These are phyloP conservation scores for Meira nashicola DNA, from an alignment of 1,284 basidiomycete genomes.

Conservation along the genomic window DNA sequence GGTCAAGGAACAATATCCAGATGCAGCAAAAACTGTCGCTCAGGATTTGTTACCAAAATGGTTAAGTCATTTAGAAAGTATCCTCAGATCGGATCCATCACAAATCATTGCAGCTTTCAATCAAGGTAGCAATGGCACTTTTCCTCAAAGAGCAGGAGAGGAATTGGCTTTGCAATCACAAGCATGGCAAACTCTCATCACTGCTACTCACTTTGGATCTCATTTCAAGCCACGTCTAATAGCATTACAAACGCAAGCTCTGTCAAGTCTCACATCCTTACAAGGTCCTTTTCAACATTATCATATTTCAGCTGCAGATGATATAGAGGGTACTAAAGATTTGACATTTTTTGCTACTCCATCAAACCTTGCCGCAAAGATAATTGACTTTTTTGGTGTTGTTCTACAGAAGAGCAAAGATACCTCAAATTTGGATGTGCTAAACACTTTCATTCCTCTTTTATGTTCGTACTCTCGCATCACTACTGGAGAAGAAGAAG, in stretches of 20 bases:
- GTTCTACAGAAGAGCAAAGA: neutral
- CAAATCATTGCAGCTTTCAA: neutral
- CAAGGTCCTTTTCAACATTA: conserved; percentile 1
- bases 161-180: conserved; percentile 33
- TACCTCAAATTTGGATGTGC: neutral
- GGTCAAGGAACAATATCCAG: conserved; percentile 86
- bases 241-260: conserved; percentile 16
- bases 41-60: conserved; percentile 77
- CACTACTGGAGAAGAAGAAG: conserved; percentile 86
- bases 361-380: conserved; percentile 68
- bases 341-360: conserved; percentile 54
- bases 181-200: conserved; percentile 37
- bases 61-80: conserved; percentile 53
- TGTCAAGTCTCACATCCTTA: conserved; percentile 3
- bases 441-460: neutral
- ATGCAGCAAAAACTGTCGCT: conserved; percentile 75
- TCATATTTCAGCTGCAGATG: conserved; percentile 4
- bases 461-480: conserved; percentile 68
- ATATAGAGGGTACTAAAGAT: conserved; percentile 60
- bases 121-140: neutral
- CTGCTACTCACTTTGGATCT: conserved; percentile 35
- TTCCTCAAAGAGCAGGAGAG: conserved; percentile 22
- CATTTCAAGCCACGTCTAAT: conserved; percentile 32
- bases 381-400: conserved; percentile 72
- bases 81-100: conserved; percentile 20